phyloP scores from a whole-genome alignment of 306 rosid species.

The Ammopiptanthus mongolicus region DNA sequence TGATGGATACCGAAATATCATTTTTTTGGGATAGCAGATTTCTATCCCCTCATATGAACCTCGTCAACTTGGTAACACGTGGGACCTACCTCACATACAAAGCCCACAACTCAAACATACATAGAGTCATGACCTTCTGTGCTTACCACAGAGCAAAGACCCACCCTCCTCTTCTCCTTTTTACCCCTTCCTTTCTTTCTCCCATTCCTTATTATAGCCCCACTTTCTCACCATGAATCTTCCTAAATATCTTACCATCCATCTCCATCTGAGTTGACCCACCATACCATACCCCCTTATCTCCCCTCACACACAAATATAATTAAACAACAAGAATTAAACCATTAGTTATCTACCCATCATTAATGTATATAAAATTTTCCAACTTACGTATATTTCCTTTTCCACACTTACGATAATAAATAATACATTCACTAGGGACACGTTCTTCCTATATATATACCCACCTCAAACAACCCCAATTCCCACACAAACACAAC shows the following conservation, averaged over 20 bases:
- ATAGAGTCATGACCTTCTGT: constrained; percentile 8
- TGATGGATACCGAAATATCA: too few species aligned
- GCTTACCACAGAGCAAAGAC: constrained; percentile 15
- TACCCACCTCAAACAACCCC: constrained; percentile 35
- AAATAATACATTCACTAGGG: not conserved
- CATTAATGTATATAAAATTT: not conserved
- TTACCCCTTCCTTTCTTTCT: not conserved
- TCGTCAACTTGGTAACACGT: constrained; percentile 57
- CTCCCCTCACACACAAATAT: not conserved
- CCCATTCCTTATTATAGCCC: constrained; percentile 20
- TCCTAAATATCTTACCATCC: constrained; percentile 47
- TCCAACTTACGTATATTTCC: constrained; percentile 19
- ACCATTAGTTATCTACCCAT: constrained; percentile 29
- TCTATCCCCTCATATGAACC: constrained; percentile 84
- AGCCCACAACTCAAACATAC: constrained; percentile 59
- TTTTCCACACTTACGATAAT: not conserved
- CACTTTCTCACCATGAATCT: constrained; percentile 57
- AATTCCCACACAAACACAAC: constrained; percentile 25
- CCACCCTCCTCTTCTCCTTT: not conserved
- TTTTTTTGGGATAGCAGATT: too few species aligned
- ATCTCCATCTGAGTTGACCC: constrained; percentile 55
- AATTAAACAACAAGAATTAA: not conserved
- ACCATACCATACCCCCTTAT: constrained; percentile 47
- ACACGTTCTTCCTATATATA: constrained; percentile 55
- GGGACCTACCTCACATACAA: constrained; percentile 62